Evolutionary conservation across 345 rosid species (phyloP), one percentile per base, ranked within the genome.

Genomic region (Murraya koenigii): DNA sequence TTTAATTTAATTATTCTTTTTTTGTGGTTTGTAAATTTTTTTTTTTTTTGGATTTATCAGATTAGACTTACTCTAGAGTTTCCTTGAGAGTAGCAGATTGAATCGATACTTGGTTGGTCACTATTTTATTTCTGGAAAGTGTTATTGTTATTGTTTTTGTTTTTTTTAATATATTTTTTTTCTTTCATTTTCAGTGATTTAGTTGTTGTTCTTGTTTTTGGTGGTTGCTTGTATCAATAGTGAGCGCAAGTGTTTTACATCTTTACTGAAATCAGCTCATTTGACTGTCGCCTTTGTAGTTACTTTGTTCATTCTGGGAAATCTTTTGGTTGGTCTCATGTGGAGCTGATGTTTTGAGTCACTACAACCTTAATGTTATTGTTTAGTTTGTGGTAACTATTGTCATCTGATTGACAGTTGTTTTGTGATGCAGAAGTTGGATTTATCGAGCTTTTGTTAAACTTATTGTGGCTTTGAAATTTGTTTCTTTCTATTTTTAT

Each of bases 81-180:
- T 66, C 83, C 81, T 80, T 23, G 59, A 78, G 71, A 84, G 75
- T 78, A 80, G 86, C 83, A 52, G 84, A 85, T 82, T 81, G 68
- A 78, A 72, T 84, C 86, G 77, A 60, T 74, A 75, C 30, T 72
- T 75, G 62, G 55, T 74, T 63, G 59, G 17, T 75, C 36, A 76
- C 72, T 68, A 70, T 75, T 68, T 62, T 35, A 41, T 69, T 23
- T 44, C 38, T 7, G 6, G 35, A n/a, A 52, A 62, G 32, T 66
- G 56, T 36, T 69, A 67, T 58, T 75, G 26, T 38, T 26, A 65
- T 14, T 69, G 6, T 60, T 8, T 49, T 41, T 35, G 11, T 66
- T 67, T 73, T 62, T 33, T 55, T 32, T 44, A n/a, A 19, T 44
- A 19, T 78, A 59, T 52, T 79, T 26, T 56, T 76, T 72, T 69